Conservation (phyloP, 441 rosid species). For the Syzygium malaccense region DNA sequence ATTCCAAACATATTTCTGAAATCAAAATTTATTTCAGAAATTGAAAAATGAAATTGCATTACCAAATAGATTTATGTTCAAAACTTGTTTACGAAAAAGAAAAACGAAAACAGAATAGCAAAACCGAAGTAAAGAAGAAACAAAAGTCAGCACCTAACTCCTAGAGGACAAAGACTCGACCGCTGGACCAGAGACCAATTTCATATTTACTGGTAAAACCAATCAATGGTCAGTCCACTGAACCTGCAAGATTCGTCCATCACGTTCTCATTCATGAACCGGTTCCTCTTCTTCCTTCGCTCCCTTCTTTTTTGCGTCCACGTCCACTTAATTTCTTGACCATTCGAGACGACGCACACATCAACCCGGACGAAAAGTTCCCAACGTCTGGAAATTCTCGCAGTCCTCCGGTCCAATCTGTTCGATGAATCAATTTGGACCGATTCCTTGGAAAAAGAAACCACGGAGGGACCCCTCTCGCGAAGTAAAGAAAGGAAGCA, state of each 20-base stretch:
- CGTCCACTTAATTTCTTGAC: neutral
- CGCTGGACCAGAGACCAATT: neutral
- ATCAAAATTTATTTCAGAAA: no score
- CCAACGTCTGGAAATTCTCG: neutral
- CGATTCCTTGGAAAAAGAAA: neutral
- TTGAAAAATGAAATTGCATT: no score
- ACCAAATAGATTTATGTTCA: no score
- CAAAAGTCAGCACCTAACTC: neutral
- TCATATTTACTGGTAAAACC: neutral
- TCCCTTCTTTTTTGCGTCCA: neutral
- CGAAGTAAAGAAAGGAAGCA: neutral
- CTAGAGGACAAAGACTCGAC: neutral
- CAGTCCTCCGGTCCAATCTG: neutral
- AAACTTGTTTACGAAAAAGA: no score
- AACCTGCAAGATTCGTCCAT: slow-evolving; percentile 9
- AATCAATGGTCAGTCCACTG: slow-evolving; percentile 21
- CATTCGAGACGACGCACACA: neutral
- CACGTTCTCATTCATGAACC: slow-evolving; percentile 21
- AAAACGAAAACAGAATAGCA: no score
- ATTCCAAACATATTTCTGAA: no score
- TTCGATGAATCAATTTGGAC: neutral
- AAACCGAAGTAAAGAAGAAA: neutral
- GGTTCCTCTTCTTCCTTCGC: neutral
- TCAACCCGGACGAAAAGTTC: neutral
- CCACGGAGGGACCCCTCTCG: neutral